Conservation (phyloP, 768 basidiomycete genomes). For the Lactarius pseudohatsudake region DNA sequence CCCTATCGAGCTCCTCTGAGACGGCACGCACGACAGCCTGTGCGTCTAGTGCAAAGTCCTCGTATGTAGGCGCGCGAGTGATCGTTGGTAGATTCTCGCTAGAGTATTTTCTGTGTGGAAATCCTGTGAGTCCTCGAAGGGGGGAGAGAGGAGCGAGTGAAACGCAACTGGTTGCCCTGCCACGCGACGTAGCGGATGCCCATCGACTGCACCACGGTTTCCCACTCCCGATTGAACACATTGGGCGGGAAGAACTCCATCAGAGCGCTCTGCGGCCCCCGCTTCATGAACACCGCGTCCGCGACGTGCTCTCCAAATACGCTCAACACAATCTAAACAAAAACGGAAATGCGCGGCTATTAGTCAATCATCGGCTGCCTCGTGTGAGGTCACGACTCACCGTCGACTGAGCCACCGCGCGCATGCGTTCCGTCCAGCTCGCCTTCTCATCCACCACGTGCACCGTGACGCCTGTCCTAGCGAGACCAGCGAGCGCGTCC, state of each 20-base stretch:
- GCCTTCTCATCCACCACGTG: constrained; percentile 21
- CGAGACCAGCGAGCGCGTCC: constrained; percentile 53
- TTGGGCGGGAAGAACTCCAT: constrained; percentile 28
- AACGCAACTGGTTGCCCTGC: constrained; percentile 25
- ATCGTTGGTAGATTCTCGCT: constrained; percentile 11
- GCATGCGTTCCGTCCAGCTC: constrained; percentile 27
- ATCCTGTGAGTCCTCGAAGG: not conserved
- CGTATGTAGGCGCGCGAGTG: not conserved
- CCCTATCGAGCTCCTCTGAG: constrained; percentile 18
- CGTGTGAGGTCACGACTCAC: constrained; percentile 2
- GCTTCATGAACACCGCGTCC: constrained; percentile 27
- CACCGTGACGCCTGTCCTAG: constrained; percentile 25
- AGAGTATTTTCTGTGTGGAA: constrained; percentile 21
- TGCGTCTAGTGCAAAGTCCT: constrained; percentile 23
- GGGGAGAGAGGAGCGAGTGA: not conserved
- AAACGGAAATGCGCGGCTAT: not conserved
- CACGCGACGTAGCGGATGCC: constrained; percentile 27
- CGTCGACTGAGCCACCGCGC: constrained; percentile 25
- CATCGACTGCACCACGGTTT: constrained; percentile 24
- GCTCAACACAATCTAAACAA: constrained; percentile 24
- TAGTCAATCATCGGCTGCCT: not conserved
- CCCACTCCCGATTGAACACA: constrained; percentile 25
- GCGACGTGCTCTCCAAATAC: constrained; percentile 23
- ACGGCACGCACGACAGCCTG: constrained; percentile 22
- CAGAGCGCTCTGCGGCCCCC: constrained; percentile 14